Evolutionary conservation across 441 rosid genomes (phyloP).

Genomic region (Gossypium armourianum): DNA sequence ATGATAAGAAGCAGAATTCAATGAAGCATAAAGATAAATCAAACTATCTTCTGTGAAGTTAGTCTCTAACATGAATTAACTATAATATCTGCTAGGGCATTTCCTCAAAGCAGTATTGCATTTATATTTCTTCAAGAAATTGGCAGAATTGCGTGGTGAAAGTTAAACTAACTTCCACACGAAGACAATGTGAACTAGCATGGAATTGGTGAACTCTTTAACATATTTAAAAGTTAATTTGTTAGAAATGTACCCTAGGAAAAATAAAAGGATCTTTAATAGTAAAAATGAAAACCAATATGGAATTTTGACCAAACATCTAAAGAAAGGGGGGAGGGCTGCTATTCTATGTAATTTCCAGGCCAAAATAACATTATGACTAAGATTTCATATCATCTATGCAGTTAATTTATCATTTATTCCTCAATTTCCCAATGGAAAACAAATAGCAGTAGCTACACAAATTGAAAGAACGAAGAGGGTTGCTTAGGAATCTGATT

Average conservation of each 20-base stretch:
- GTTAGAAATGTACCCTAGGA: neutral
- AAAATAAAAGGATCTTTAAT: neutral
- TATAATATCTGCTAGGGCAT: neutral
- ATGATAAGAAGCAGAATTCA: neutral
- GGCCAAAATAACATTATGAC: neutral
- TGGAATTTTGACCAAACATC: neutral
- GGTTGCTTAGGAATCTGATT: neutral
- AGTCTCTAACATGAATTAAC: neutral
- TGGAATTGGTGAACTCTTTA: neutral
- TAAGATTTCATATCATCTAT: neutral
- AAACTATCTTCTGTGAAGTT: neutral
- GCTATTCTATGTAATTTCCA: neutral
- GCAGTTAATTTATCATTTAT: neutral
- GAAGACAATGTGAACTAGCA: neutral
- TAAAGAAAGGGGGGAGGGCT: neutral
- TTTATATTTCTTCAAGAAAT: neutral
- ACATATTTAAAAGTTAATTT: neutral
- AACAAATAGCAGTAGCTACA: neutral
- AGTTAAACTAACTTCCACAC: neutral
- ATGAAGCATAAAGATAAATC: neutral
- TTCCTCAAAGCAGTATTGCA: slow-evolving; percentile 1
- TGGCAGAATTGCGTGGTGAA: neutral
- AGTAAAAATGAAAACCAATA: neutral
- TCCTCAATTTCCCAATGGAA: neutral
- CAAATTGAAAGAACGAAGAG: neutral